Evolutionary conservation across 2,329 filamentous ascomycete species (phyloP).

Genomic region (Aspergillus brasiliensis): DNA sequence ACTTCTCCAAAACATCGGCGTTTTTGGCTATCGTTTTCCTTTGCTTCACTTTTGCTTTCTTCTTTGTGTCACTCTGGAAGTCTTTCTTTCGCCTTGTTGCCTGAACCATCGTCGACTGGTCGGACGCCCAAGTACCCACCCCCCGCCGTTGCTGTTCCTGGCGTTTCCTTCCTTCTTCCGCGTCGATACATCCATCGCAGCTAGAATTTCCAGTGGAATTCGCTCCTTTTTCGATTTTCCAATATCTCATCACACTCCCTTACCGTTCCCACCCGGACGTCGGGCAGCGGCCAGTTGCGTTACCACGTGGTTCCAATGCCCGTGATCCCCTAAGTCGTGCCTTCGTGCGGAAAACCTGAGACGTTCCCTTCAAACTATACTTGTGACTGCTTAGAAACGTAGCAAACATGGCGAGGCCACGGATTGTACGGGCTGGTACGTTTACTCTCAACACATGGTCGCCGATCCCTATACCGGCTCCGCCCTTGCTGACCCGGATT

Average conservation of each 20-base stretch:
- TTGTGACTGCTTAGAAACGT: conserved; percentile 13
- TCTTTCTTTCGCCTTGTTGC: conserved; percentile 28
- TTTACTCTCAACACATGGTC: not conserved
- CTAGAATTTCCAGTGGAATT: conserved; percentile 7
- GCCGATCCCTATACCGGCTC: not conserved
- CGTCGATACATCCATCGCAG: conserved; percentile 8
- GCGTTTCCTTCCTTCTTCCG: conserved; percentile 18
- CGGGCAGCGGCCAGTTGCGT: conserved; percentile 13
- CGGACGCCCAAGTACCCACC: conserved; percentile 10
- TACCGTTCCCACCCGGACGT: conserved; percentile 5
- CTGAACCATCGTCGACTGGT: conserved; percentile 24
- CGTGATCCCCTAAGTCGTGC: conserved; percentile 23
- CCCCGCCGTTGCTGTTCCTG: conserved; percentile 22
- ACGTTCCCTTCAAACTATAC: conserved; percentile 13
- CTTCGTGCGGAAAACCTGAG: conserved; percentile 18
- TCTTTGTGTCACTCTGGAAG: conserved; percentile 30
- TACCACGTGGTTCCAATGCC: conserved; percentile 17
- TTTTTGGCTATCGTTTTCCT: conserved; percentile 12
- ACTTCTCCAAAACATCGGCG: conserved; percentile 12
- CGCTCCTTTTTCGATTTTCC: conserved; percentile 7
- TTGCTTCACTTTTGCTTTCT: conserved; percentile 16
- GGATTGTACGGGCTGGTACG: conserved; percentile 51
- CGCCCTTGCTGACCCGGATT: not conserved
- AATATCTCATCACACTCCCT: not conserved
- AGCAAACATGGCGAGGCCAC: conserved; percentile 44